Conservation (phyloP, 208 protist genomes). For the Acanthamoeba healyi region DNA sequence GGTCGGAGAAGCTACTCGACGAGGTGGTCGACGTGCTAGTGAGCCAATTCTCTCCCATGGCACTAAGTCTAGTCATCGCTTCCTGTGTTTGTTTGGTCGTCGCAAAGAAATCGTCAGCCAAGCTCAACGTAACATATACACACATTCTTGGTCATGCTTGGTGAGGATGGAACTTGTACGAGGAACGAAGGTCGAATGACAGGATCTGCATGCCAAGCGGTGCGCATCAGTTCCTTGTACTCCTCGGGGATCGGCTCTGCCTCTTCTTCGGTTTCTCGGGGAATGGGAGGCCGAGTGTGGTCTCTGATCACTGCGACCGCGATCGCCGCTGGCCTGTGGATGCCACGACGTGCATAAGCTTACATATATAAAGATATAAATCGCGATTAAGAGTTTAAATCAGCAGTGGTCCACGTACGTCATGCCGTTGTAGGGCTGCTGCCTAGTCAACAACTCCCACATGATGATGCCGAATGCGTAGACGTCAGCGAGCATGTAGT, state of each 20-base stretch:
- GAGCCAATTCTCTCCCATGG: background rate
- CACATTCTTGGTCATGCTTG: too few species aligned
- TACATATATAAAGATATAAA: background rate
- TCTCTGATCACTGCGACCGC: background rate
- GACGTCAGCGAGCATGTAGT: background rate
- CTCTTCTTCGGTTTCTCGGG: background rate
- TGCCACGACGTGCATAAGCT: background rate
- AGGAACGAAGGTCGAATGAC: background rate
- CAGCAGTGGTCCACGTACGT: background rate
- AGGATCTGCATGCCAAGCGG: background rate
- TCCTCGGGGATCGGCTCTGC: background rate
- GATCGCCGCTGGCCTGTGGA: background rate
- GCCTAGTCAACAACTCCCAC: background rate
- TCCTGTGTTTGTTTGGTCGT: too few species aligned
- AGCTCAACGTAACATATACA: background rate
- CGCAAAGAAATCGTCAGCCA: background rate
- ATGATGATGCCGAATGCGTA: constrained; percentile 4
- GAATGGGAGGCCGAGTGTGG: background rate
- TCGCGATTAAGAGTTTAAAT: background rate
- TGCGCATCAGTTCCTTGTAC: background rate
- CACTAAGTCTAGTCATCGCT: background rate
- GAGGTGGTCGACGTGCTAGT: background rate
- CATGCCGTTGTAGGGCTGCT: constrained; percentile 21
- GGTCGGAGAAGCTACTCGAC: background rate
- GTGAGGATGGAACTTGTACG: background rate